Conservation (phyloP, 2,329 filamentous ascomycete genomes). For the Xylaria sp. region DNA sequence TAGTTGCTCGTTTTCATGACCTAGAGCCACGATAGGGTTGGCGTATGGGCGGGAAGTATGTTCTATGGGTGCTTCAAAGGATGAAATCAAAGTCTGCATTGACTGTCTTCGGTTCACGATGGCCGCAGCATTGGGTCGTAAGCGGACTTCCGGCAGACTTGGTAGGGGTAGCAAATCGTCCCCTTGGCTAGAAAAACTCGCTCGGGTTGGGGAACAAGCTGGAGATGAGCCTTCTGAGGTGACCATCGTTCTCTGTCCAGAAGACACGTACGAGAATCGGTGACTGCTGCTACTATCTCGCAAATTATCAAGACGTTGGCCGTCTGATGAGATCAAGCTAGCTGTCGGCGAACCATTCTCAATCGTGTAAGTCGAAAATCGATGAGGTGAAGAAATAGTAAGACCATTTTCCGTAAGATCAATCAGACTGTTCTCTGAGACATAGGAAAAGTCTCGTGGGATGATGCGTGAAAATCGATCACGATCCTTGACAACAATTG, state of each 20-base stretch:
- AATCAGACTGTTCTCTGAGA: conserved; percentile 43
- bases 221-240: conserved; percentile 70
- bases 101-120: conserved; percentile 65
- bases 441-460: conserved; percentile 53
- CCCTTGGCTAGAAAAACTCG: conserved; percentile 59
- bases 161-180: conserved; percentile 49
- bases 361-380: conserved; percentile 55
- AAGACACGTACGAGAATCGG: conserved; percentile 70
- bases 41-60: conserved; percentile 46
- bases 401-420: conserved; percentile 47
- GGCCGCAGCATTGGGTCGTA: conserved; percentile 64
- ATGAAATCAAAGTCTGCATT: conserved; percentile 59
- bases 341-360: conserved; percentile 69
- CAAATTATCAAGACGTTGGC: conserved; percentile 66
- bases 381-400: conserved; percentile 46
- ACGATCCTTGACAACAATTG: conserved; percentile 60
- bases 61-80: conserved; percentile 55
- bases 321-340: conserved; percentile 69
- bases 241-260: conserved; percentile 68
- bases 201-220: conserved; percentile 65
- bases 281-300: conserved; percentile 63
- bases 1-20: conserved; percentile 45
- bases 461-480: conserved; percentile 58
- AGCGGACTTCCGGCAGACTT: conserved; percentile 52
- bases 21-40: conserved; percentile 34